A percentile compares a stretch with the other conserved stretches of the same genome.
These are phyloP conservation scores for Trypanosoma rangeli DNA, from an alignment of 208 protist genomes.

Conservation along the genomic window DNA sequence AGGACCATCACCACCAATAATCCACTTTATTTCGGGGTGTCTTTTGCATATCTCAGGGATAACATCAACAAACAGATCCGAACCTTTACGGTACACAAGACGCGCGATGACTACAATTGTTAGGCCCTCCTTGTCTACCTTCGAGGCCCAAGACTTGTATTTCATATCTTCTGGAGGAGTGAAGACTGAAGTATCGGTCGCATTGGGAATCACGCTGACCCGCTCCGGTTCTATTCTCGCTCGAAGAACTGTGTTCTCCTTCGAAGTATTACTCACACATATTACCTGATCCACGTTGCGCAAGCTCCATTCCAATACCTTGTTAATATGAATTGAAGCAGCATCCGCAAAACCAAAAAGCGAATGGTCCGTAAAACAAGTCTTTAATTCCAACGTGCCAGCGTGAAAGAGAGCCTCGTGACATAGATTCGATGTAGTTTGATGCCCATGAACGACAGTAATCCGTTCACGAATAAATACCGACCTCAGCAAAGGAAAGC, in stretches of 20 bases:
- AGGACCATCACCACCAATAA: slow-evolving; percentile 97
- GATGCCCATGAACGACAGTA: slow-evolving; percentile 97
- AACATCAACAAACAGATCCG: slow-evolving; percentile 95
- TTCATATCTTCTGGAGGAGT: slow-evolving; percentile 89
- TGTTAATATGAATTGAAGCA: slow-evolving; percentile 96
- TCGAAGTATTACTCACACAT: slow-evolving; percentile 98
- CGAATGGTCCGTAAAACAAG: slow-evolving; percentile 98
- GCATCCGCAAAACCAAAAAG: slow-evolving; percentile 98
- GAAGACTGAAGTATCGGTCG: slow-evolving; percentile 93
- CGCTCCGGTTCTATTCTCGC: slow-evolving; percentile 87
- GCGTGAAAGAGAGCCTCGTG: slow-evolving; percentile 96
- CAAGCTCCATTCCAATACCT: slow-evolving; percentile 95
- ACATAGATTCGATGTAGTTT: slow-evolving; percentile 95
- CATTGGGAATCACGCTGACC: slow-evolving; percentile 98
- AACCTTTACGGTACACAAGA: slow-evolving; percentile 97
- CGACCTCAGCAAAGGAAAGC: slow-evolving; percentile 90
- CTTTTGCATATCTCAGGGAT: slow-evolving; percentile 95
- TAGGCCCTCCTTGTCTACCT: slow-evolving; percentile 81
- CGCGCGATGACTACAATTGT: slow-evolving; percentile 96
- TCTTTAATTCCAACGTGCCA: slow-evolving; percentile 94
- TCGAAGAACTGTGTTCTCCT: slow-evolving; percentile 97
- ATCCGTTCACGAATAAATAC: slow-evolving; percentile 96
- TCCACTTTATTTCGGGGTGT: slow-evolving; percentile 93
- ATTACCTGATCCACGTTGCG: slow-evolving; percentile 96
- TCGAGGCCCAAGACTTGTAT: slow-evolving; percentile 89